Percentiles rank a stretch among this genome's conserved stretches.
Evolutionary conservation across 257 asterid species (phyloP).

Genomic region (Phtheirospermum japonicum): DNA sequence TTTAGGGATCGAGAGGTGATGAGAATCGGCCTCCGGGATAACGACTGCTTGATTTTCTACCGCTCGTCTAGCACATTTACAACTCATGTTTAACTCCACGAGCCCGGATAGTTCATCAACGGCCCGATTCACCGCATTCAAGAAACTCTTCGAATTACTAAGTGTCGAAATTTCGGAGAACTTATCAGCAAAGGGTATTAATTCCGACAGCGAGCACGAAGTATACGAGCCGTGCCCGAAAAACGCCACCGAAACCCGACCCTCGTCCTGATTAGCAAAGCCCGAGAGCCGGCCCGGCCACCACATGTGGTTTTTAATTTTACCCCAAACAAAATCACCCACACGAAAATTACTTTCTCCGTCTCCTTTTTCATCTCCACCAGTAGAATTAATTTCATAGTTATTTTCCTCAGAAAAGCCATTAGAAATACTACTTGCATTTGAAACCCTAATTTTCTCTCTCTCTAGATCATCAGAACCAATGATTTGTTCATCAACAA

Average conservation of each 20-base stretch:
- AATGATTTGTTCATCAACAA: neutral
- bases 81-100: slow-evolving; percentile 39
- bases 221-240: slow-evolving; percentile 53
- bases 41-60: slow-evolving; percentile 33
- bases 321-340: slow-evolving; percentile 53
- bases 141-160: slow-evolving; percentile 42
- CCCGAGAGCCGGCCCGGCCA: slow-evolving; percentile 87
- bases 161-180: slow-evolving; percentile 39
- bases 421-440: neutral
- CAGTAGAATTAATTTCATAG: neutral
- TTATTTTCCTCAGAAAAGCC: neutral
- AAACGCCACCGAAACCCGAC: slow-evolving; percentile 40
- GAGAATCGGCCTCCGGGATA: slow-evolving; percentile 27
- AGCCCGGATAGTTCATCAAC: slow-evolving; percentile 38
- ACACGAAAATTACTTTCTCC: slow-evolving; percentile 24
- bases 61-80: slow-evolving; percentile 38
- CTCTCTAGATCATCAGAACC: no score
- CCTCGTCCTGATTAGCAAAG: slow-evolving; percentile 42
- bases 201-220: slow-evolving; percentile 52
- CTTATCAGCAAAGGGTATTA: slow-evolving; percentile 40
- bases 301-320: slow-evolving; percentile 69
- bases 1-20: slow-evolving; percentile 32
- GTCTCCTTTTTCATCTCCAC: neutral
- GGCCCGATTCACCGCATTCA: slow-evolving; percentile 41
- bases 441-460: no score